Base-by-base conservation (phyloP, 2,329 filamentous ascomycete genomes). In the Neonectria magnoliae region DNA sequence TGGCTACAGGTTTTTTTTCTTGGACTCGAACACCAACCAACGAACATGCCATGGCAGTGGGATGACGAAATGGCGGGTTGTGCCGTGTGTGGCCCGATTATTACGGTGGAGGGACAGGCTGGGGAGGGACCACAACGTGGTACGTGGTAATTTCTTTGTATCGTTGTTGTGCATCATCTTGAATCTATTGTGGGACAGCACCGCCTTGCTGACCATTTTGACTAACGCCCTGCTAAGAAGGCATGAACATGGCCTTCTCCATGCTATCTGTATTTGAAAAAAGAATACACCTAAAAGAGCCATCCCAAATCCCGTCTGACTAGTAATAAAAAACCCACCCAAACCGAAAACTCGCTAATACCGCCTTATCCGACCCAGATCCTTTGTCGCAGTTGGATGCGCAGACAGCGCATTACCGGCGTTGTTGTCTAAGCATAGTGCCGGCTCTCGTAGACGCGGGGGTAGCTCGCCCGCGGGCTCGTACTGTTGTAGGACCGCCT, bases 381-480 rank as follows among this genome's bases (percentile, higher is more conserved):
- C n/a, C 45, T 31, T 11, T 33, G 25, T 33, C 22, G 38, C 18
- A 6, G 36, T 44, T 16, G 10, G 25, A 18, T 13, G 44, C 31
- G 16, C 18, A 41, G n/a, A 14, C 33, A 8, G 9, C 33, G 25
- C n/a, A 45, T 42, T 42, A 29, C 48, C 2, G 48, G 27, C 31
- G 48, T 51, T 29, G 45, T 36, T 33, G 5, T 20, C 50, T 57
- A 64, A 14, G 44, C 64, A 33, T 73, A 73, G 52, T 62, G 62
- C 16, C 71, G 59, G 20, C 60, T 73, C 70, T 82, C 79, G 61
- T 83, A 82, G 29, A 83, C 76, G 29, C 84, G 77, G 60, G 70
- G 75, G 58, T 76, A 75, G 76, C 81, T 83, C 52, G 80, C 76
- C 33, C 81, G 77, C 42, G 83, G 83, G 68, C 80, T 82, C 65